Conservation (phyloP, 768 basidiomycete species). For the Leucogyrophana mollusca region DNA sequence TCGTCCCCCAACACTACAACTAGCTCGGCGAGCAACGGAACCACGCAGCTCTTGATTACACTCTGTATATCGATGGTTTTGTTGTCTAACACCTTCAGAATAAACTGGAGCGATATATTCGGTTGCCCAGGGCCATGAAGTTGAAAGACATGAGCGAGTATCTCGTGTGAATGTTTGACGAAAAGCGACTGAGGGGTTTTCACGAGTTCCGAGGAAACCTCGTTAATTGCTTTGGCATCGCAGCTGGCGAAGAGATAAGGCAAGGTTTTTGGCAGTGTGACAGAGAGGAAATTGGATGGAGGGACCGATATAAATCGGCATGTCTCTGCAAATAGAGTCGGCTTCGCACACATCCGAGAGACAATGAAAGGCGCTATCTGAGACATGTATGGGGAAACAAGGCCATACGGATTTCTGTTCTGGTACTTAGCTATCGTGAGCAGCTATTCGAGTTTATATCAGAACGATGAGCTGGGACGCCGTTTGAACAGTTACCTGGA, state of each 20-base stretch:
- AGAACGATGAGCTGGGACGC: conserved; percentile 5
- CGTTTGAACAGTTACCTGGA: conserved; percentile 51
- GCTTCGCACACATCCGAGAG: conserved; percentile 54
- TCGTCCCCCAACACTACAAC: conserved; percentile 79
- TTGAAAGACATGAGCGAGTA: conserved; percentile 69
- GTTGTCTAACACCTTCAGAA: conserved; percentile 55
- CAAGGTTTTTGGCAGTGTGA: conserved; percentile 62
- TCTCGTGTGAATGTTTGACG: conserved; percentile 52
- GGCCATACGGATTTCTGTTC: conserved; percentile 60
- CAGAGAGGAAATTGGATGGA: conserved; percentile 58
- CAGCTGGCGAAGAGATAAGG: conserved; percentile 67
- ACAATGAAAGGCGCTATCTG: conserved; percentile 67
- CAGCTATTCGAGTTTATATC: conserved; percentile 42
- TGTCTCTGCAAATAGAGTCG: conserved; percentile 56
- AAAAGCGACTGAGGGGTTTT: conserved; percentile 48
- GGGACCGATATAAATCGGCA: conserved; percentile 67
- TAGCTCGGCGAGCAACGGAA: conserved; percentile 71
- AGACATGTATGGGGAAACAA: conserved; percentile 69
- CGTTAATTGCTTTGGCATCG: conserved; percentile 56
- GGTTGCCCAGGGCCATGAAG: conserved; percentile 54
- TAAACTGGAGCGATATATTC: conserved; percentile 58
- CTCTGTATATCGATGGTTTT: conserved; percentile 44
- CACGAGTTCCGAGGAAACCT: conserved; percentile 54
- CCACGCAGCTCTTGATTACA: conserved; percentile 64
- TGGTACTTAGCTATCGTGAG: conserved; percentile 53